Percentiles rank a stretch among this genome's conserved stretches.
phyloP scores from a whole-genome alignment of 371 early-diverging fungal species.

The Rhizopus delemar region DNA sequence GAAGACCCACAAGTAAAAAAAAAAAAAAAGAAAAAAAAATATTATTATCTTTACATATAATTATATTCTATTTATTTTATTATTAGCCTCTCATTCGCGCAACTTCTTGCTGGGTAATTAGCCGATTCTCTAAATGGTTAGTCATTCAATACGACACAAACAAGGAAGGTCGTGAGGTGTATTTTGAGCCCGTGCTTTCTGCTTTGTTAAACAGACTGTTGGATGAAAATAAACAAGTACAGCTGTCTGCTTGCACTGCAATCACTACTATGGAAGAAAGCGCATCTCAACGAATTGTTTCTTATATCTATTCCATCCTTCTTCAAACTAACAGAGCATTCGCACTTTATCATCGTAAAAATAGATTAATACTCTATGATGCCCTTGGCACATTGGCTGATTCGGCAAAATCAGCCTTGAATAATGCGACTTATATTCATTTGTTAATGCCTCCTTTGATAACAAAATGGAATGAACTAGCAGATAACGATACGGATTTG shows the following conservation, averaged over 20 bases:
- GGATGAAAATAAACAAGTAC: constrained; percentile 92
- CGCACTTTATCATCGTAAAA: constrained; percentile 82
- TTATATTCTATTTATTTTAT: not conserved
- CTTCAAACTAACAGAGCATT: constrained; percentile 77
- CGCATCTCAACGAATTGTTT: constrained; percentile 71
- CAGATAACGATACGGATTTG: constrained; percentile 80
- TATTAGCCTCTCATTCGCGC: constrained; percentile 74
- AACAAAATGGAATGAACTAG: constrained; percentile 75
- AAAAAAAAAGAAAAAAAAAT: not conserved
- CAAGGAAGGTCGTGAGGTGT: constrained; percentile 61
- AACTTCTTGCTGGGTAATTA: constrained; percentile 92
- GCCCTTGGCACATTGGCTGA: constrained; percentile 91
- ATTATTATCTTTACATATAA: constrained; percentile 6
- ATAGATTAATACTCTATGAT: constrained; percentile 88
- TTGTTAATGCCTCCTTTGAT: constrained; percentile 84
- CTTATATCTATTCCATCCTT: constrained; percentile 82
- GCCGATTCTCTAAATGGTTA: constrained; percentile 87
- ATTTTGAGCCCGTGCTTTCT: constrained; percentile 80
- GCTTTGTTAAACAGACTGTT: constrained; percentile 74
- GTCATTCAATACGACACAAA: constrained; percentile 55
- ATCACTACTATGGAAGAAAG: constrained; percentile 89
- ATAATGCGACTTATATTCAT: constrained; percentile 70
- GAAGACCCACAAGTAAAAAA: constrained; percentile 58
- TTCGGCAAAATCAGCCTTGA: constrained; percentile 78
- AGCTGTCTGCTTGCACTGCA: constrained; percentile 92